Base-by-base conservation (phyloP, 805 yeast genomes). In the Lachancea mirantina region DNA sequence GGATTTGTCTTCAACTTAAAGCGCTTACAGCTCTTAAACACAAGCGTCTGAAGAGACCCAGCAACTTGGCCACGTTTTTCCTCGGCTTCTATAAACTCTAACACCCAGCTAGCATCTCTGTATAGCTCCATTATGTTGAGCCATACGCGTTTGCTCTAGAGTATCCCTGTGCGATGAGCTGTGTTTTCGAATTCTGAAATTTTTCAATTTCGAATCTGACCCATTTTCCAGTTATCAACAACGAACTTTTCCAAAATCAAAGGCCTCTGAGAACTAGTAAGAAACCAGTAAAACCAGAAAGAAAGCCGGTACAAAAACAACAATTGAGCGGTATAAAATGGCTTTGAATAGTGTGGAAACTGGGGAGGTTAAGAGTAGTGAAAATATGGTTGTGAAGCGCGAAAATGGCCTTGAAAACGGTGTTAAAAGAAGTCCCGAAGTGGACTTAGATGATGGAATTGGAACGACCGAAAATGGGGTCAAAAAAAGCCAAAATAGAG, bases 1-100 rank as follows among this genome's bases (percentile, higher is more conserved):
- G 96, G 94, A 38, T 85, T 74, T 0, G 77, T 63, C 47, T 70
- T 64, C 35, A 78, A 53, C 45, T 64, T 65, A 34, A 63, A 65
- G 26, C 55, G 58, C 38, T 62, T 70, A 6, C 75, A 55, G 2
- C 70, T 65, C 26, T 65, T 70, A 48, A 76, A 68, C 4, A 78
- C 67, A 16, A 78, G 51, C 4, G 65, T 59, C 41, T 71, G 75
- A 28, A 76, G 47, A 1, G 82, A 73, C 1, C 82, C 82, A 14
- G 68, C 64, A 30, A 54, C 45, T 23, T 48, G 36, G 28, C 57
- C 59, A 32, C 40, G 57, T 39, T 46, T 36, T 19, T 50, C 54
- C 34, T 48, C 52, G 19, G 45, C 36, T 28, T 55, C 57, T 13
- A 58, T 44, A 36, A 44, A 52, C 30, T 58, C 63, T 14, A 55